Evolutionary conservation across 345 rosid genomes (phyloP), one percentile per base, ranked within the genome.

Genomic region (Pugionium dolabratum): DNA sequence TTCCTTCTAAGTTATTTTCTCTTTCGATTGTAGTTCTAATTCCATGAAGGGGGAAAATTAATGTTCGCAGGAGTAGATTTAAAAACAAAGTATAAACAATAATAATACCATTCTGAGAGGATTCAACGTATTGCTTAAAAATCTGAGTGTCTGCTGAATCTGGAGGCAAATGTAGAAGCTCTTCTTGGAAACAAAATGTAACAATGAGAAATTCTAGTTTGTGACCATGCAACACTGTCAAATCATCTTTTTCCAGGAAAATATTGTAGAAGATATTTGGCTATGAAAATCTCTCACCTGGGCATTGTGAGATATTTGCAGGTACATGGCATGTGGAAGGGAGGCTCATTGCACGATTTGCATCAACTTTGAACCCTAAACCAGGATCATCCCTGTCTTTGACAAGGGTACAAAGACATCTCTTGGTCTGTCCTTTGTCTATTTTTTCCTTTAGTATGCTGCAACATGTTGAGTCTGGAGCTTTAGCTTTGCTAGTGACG

Each of bases 391-490:
- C 75, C 37, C 75, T 47, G 54, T 79, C 83, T 18, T 67, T 69
- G 49, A 77, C 76, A 26, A 82, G 68, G 26, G 67, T 6, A 62
- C 83, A 81, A 1, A 77, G 67, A 55, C 80, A 82, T 67, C 56
- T 79, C 54, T 72, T 82, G 61, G 75, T 77, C 41, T 77, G 70
- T 58, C 77, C 64, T 74, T 54, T 67, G 59, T 68, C 48, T 25
- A 76, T 9, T 25, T 66, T 67, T 43, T 61, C 56, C 39, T 32
- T 66, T 7, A 77, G 71, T 50, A 25, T 66, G 25, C 4, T 51
- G 78, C 81, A 82, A 60, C 83, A 77, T 54, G 70, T 58, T 33
- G 78, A 50, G 28, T 64, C 74, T 48, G 83, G 83, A 57, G 76
- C 55, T 54, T 74, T 75, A 9, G 78, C 66, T 28, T 69, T 56